A percentile compares a stretch with the other conserved stretches of the same genome.
Evolutionary conservation across 2,329 filamentous ascomycete genomes (phyloP).

Genomic region (Metarhizium guizhouense): DNA sequence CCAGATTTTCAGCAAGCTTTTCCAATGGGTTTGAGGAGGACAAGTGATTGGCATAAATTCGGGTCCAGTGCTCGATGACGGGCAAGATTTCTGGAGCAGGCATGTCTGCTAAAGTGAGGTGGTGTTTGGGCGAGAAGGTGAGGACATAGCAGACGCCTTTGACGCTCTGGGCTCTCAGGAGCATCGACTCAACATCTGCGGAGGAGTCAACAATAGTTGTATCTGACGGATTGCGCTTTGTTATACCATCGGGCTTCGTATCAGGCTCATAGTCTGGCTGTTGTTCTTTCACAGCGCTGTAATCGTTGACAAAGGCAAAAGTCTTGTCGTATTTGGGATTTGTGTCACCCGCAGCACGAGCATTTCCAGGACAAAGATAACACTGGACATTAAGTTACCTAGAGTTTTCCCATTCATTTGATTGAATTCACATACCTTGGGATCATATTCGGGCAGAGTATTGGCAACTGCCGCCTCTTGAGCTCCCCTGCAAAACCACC

Average conservation of each 20-base stretch:
- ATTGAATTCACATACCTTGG: constrained; percentile 38
- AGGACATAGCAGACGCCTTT: constrained; percentile 96
- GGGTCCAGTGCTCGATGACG: constrained; percentile 83
- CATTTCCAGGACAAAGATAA: constrained; percentile 89
- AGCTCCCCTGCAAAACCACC: constrained; percentile 52
- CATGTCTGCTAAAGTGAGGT: constrained; percentile 90
- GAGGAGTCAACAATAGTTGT: background rate
- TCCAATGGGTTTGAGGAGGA: constrained; percentile 60
- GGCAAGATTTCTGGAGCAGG: constrained; percentile 65
- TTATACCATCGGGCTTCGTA: constrained; percentile 26
- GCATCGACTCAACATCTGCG: constrained; percentile 59
- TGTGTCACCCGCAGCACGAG: constrained; percentile 72
- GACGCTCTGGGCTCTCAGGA: constrained; percentile 76
- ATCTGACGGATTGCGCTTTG: background rate
- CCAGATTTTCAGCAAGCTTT: constrained; percentile 27
- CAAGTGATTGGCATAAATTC: constrained; percentile 77
- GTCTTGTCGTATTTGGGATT: constrained; percentile 84
- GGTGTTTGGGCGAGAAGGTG: constrained; percentile 85
- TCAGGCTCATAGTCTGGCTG: constrained; percentile 65
- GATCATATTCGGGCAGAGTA: constrained; percentile 71
- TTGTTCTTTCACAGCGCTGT: constrained; percentile 89
- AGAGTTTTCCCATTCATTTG: background rate
- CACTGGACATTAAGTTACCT: constrained; percentile 45
- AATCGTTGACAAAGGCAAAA: constrained; percentile 96
- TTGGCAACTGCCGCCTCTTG: constrained; percentile 64